Evolutionary conservation across 352 stramenopile species (phyloP).

Genomic region (Saprolegnia diclina): DNA sequence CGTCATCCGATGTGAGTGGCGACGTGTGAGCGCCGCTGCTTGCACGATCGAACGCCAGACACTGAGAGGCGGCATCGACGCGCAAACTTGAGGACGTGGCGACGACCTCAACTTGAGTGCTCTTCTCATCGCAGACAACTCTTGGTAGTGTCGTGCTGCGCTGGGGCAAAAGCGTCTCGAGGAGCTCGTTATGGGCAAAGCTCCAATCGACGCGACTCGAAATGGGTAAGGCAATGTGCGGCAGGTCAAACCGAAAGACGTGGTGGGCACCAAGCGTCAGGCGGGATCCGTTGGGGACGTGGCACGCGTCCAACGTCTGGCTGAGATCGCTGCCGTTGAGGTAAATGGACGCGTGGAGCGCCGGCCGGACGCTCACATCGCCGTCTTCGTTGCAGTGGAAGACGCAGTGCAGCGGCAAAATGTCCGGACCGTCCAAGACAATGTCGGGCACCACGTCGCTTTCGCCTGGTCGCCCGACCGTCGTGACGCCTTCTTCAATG

Average conservation of each 20-base stretch:
- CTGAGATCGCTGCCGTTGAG: conserved; percentile 1
- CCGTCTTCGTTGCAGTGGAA: conserved; percentile 15
- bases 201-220: conserved; percentile 1
- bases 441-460: conserved; percentile 21
- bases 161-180: neutral
- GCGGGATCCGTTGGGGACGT: neutral
- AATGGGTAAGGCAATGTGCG: neutral
- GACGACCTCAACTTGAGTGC: too few species aligned
- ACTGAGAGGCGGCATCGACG: too few species aligned
- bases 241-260: conserved; percentile 20
- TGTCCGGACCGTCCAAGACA: conserved; percentile 4
- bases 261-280: conserved; percentile 15
- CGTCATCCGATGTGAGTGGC: too few species aligned
- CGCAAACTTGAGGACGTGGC: too few species aligned
- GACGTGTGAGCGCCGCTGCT: too few species aligned
- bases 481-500: conserved; percentile 24
- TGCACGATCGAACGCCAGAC: too few species aligned
- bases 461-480: conserved; percentile 5
- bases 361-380: conserved; percentile 11
- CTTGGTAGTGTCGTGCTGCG: neutral
- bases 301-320: neutral
- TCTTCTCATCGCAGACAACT: neutral
- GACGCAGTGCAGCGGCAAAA: conserved; percentile 14
- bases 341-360: neutral
- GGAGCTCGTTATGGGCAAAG: conserved; percentile 22